Conservation (phyloP, 257 asterid genomes). For the Ehretia macrophylla region DNA sequence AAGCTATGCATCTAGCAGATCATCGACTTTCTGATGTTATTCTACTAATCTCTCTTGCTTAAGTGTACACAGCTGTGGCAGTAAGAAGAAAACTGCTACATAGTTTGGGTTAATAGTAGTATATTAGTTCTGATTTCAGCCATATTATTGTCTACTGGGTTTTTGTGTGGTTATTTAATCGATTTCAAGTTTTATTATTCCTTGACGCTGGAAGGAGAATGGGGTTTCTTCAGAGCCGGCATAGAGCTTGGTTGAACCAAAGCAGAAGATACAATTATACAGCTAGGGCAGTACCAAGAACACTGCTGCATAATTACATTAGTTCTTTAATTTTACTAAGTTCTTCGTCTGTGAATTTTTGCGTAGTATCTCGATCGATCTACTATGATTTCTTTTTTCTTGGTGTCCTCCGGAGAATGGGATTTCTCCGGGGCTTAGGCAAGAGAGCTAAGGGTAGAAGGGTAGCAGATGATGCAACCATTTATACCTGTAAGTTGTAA, state of each 20-base stretch:
- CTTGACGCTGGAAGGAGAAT: conserved; percentile 3
- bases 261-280: not conserved
- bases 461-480: conserved; percentile 2
- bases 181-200: no score
- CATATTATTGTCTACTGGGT: conserved; percentile 11
- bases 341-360: not conserved
- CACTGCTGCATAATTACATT: not conserved
- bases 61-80: conserved; percentile 26
- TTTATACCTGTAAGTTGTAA: conserved; percentile 5
- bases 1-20: conserved; percentile 23
- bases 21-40: no score
- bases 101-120: conserved; percentile 8
- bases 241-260: no score
- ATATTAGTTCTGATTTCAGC: conserved; percentile 9
- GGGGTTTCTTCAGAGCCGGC: no score
- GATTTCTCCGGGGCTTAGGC: conserved; percentile 17
- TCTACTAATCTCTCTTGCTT: conserved; percentile 14
- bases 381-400: not conserved
- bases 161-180: not conserved
- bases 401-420: conserved; percentile 10
- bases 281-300: conserved; percentile 2
- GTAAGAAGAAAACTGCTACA: conserved; percentile 34
- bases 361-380: conserved; percentile 3
- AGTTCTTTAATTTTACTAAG: not conserved
- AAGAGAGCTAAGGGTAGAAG: conserved; percentile 10